Base-by-base conservation (phyloP, 129 eudicot genomes). In the Flaveria brownii region DNA sequence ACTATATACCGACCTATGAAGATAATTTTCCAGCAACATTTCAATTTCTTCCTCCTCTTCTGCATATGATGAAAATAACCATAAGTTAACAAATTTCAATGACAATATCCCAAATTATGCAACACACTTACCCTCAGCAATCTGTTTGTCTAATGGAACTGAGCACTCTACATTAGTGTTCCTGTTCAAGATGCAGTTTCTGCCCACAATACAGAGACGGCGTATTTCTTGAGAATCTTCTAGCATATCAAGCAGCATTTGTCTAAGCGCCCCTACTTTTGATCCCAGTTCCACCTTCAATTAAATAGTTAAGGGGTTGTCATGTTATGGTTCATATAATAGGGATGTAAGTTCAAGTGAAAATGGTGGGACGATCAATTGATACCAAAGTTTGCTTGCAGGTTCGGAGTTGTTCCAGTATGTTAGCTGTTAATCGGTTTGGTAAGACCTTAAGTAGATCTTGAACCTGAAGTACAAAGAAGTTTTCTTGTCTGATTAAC, bases 31-130 rank as follows among this genome's bases (percentile, higher is more conserved):
- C 78, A 95, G 57, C 78, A 95, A 89, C 99, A 95, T 95, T 87
- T 95, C 97, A 72, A 95, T 95, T 84, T 95, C 97, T 84, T 95
- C 97, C 85, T 95, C 99, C 84, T 95, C 97, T 77, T 95, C 99
- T 95, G 92, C 84, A 76, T 59, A 73, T 39, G 28, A 39, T 9
- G 46, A 41, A 59, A 52, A 17, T 28, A 72, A 33, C 71, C 25
- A 57, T 70, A 43, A 46, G 68, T 51, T 17, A 56, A 70, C 22
- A 47, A 80, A 71, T 14, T 41, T 77, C 30, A 6, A 73, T 25
- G 76, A 61, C 33, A 36, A 52, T 64, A 66, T 52, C 33, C 50
- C 45, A 15, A 16, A 26, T 45, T 75, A 46, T 1, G 46, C 28
- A 62, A 22, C 71, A n/a, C 46, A 57, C 82, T 79, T 78, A 95